These are phyloP conservation scores for Solanum chaucha DNA, from an alignment of 257 asterid species.

Conservation along the genomic window DNA sequence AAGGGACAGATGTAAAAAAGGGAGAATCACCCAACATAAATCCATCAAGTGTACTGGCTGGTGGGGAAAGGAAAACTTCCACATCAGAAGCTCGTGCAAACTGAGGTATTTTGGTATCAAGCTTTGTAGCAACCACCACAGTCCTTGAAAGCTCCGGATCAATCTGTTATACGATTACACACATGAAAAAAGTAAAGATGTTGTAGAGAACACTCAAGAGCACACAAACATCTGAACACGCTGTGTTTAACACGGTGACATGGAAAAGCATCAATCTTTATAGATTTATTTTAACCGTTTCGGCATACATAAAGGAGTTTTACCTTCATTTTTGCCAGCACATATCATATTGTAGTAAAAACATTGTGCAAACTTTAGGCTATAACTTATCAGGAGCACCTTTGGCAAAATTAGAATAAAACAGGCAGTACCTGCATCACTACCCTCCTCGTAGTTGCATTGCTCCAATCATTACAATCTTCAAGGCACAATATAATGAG, in stretches of 20 bases:
- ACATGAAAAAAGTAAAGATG: neutral
- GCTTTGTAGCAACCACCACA: conserved; percentile 88
- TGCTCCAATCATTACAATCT: conserved; percentile 97
- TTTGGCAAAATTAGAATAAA: neutral
- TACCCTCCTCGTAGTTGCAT: conserved; percentile 88
- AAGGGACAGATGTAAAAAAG: conserved; percentile 95
- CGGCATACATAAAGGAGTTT: neutral
- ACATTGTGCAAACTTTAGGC: neutral
- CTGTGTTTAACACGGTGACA: neutral
- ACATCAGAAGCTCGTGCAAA: conserved; percentile 97
- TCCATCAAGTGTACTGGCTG: conserved; percentile 82
- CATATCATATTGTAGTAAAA: neutral
- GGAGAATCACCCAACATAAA: conserved; percentile 97
- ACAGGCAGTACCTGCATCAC: conserved; percentile 72
- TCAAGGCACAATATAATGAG: conserved; percentile 95
- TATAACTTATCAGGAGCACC: neutral
- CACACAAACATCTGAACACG: neutral
- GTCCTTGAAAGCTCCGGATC: conserved; percentile 98
- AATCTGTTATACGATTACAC: conserved; percentile 31
- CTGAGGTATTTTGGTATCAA: conserved; percentile 94
- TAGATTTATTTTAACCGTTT: neutral
- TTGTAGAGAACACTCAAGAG: neutral
- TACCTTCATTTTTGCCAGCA: neutral
- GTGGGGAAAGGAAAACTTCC: conserved; percentile 95
- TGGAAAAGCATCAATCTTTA: neutral